phyloP scores from a whole-genome alignment of 345 rosid genomes.

The Ricinus communis region DNA sequence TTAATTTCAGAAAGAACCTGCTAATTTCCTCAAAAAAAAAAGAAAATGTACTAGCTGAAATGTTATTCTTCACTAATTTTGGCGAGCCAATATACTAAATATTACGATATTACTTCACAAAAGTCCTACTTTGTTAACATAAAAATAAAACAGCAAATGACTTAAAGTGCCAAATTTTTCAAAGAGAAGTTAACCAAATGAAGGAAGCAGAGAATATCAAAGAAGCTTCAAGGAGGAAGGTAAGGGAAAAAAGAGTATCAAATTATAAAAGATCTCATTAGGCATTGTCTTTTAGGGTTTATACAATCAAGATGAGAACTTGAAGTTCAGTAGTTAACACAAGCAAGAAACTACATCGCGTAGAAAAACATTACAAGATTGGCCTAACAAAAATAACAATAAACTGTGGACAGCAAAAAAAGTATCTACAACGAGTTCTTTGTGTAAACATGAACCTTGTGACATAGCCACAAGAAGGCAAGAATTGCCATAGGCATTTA shows the following conservation, averaged over 20 bases:
- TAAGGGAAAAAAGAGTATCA: background rate
- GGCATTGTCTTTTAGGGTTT: background rate
- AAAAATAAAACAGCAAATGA: background rate
- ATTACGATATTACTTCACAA: background rate
- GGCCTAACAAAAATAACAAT: background rate
- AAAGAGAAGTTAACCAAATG: background rate
- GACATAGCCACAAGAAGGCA: background rate
- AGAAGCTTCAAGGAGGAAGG: background rate
- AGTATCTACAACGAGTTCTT: background rate
- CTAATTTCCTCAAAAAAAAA: background rate
- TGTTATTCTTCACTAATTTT: background rate
- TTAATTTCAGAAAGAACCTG: background rate
- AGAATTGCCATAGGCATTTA: background rate
- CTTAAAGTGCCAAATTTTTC: background rate
- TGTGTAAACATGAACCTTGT: background rate
- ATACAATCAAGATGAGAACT: background rate
- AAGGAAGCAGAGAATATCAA: background rate
- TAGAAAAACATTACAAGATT: background rate
- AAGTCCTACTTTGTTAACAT: background rate
- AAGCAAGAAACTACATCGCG: background rate
- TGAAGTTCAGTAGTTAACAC: background rate
- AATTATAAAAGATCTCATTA: background rate
- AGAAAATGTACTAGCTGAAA: background rate
- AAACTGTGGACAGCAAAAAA: background rate
- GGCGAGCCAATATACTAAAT: background rate